phyloP scores from a whole-genome alignment of 371 early-diverging fungal genomes.

The Sporodiniella umbellata region DNA sequence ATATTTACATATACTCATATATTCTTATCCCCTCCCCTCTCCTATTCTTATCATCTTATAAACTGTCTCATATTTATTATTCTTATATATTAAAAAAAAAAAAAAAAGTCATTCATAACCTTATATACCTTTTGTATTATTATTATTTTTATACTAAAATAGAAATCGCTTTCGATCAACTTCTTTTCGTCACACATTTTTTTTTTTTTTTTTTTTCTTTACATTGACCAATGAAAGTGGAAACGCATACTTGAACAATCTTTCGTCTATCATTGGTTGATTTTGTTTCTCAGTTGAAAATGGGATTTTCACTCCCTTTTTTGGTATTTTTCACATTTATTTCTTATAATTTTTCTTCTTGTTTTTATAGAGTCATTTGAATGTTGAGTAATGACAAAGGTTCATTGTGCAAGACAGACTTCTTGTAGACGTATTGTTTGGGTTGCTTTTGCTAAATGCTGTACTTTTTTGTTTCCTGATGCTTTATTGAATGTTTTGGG shows the following conservation, averaged over 20 bases:
- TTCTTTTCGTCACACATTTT: too few species aligned
- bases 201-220: too few species aligned
- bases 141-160: too few species aligned
- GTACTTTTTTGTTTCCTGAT: constrained; percentile 20
- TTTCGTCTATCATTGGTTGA: neutral
- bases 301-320: neutral
- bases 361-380: neutral
- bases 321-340: neutral
- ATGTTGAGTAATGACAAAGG: constrained; percentile 1
- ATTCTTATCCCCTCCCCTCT: neutral
- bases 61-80: neutral
- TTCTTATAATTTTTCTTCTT: neutral
- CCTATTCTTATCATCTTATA: neutral
- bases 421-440: constrained; percentile 25
- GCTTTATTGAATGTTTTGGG: constrained; percentile 13
- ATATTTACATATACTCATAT: too few species aligned
- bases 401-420: constrained; percentile 11
- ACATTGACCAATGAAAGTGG: too few species aligned
- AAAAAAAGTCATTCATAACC: neutral
- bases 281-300: neutral
- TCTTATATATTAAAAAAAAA: neutral
- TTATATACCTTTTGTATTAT: neutral
- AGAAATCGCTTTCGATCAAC: too few species aligned
- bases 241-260: too few species aligned
- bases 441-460: constrained; percentile 20